Evolutionary conservation across 2,329 filamentous ascomycete species (phyloP).

Genomic region (Colletotrichum sp.): DNA sequence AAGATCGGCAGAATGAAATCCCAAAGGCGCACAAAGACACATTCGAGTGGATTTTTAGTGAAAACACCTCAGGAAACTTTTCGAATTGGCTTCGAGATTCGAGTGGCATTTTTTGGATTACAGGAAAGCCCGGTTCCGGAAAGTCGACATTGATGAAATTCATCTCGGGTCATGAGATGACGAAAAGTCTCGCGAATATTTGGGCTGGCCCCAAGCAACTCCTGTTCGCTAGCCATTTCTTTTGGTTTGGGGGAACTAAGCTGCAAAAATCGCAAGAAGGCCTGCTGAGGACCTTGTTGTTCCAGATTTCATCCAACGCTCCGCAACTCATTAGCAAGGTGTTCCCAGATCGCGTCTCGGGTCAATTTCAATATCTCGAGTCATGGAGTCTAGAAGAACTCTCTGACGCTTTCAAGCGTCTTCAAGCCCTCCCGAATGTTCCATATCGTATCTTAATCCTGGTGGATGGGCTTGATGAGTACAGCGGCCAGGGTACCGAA

Average conservation of each 20-base stretch:
- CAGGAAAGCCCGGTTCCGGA: constrained; percentile 48
- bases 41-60: constrained; percentile 40
- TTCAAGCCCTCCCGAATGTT: constrained; percentile 9
- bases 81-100: constrained; percentile 28
- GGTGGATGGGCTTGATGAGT: constrained; percentile 38
- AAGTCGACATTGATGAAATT: constrained; percentile 52
- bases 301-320: neutral
- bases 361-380: neutral
- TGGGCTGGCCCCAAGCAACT: constrained; percentile 37
- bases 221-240: constrained; percentile 41
- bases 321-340: neutral
- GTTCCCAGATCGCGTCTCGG: neutral
- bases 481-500: constrained; percentile 30
- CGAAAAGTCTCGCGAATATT: constrained; percentile 14
- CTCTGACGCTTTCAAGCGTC: constrained; percentile 9
- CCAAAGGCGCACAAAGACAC: constrained; percentile 37
- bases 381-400: constrained; percentile 33
- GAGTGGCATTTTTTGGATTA: constrained; percentile 39
- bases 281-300: constrained; percentile 31
- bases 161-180: constrained; percentile 31
- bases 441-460: constrained; percentile 23
- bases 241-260: constrained; percentile 41
- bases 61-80: constrained; percentile 19
- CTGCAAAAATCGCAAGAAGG: constrained; percentile 45
- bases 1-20: constrained; percentile 27